These are phyloP conservation scores for Cutaneotrichosporon mucoides DNA, from an alignment of 1,284 basidiomycete species.

Conservation along the genomic window DNA sequence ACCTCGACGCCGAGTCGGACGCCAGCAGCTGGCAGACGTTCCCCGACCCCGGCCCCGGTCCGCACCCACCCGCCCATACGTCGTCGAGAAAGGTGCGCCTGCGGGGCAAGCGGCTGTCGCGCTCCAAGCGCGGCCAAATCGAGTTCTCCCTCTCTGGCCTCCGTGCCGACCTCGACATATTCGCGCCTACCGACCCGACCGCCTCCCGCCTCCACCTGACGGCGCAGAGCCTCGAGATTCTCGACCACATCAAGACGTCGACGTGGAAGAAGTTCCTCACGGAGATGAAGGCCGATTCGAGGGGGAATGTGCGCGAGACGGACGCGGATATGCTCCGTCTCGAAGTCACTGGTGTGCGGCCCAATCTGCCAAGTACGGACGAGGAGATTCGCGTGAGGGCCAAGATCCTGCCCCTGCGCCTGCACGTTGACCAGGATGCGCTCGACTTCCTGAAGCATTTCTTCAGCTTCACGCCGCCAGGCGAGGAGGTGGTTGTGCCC, in stretches of 20 bases:
- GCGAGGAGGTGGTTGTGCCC: slow-evolving; percentile 21
- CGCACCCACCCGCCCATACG: slow-evolving; percentile 13
- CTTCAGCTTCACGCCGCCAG: slow-evolving; percentile 77
- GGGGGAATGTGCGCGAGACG: slow-evolving; percentile 79
- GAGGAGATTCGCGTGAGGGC: slow-evolving; percentile 81
- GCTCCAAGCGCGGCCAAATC: slow-evolving; percentile 74
- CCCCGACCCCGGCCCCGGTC: slow-evolving; percentile 47
- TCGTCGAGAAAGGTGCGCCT: slow-evolving; percentile 3
- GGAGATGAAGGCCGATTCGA: slow-evolving; percentile 70
- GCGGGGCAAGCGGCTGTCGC: slow-evolving; percentile 54
- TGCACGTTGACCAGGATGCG: slow-evolving; percentile 97
- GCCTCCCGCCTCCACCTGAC: slow-evolving; percentile 65
- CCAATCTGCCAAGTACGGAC: slow-evolving; percentile 56
- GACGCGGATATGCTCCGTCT: slow-evolving; percentile 89
- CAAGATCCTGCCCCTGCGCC: slow-evolving; percentile 79
- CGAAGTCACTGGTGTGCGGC: slow-evolving; percentile 69
- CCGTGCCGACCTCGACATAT: slow-evolving; percentile 64
- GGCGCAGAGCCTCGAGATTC: slow-evolving; percentile 72
- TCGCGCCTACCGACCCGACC: slow-evolving; percentile 56
- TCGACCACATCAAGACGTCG: slow-evolving; percentile 96
- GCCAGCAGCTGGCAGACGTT: slow-evolving; percentile 81
- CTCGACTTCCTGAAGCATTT: slow-evolving; percentile 97
- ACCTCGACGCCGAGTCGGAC: slow-evolving; percentile 60
- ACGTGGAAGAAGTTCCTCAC: slow-evolving; percentile 98
- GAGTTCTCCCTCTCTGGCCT: slow-evolving; percentile 73